Evolutionary conservation across 1,139 yeast genomes (phyloP).

Genomic region (Wickerhamomyces sp.): DNA sequence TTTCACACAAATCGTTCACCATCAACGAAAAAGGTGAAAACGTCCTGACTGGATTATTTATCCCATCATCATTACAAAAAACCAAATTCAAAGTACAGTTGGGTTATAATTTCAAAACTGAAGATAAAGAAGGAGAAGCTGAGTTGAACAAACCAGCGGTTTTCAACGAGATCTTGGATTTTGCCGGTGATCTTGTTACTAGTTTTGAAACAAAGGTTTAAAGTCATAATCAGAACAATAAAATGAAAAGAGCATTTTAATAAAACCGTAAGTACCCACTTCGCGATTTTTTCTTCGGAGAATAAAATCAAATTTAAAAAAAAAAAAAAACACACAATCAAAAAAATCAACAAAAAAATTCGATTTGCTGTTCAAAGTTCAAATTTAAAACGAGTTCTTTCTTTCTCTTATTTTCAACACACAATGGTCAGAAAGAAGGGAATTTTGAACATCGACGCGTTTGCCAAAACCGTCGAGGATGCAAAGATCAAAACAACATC

Average conservation of each 20-base stretch:
- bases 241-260: too few relatives aligned
- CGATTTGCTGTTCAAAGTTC: too few relatives aligned
- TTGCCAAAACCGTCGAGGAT: conserved; percentile 91
- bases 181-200: conserved; percentile 66
- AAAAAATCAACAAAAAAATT: too few relatives aligned
- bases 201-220: conserved; percentile 15
- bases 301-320: too few relatives aligned
- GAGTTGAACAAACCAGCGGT: conserved; percentile 71
- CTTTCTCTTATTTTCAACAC: too few relatives aligned
- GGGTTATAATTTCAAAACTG: conserved; percentile 71
- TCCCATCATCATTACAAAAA: conserved; percentile 55
- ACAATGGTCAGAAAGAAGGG: conserved; percentile 15
- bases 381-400: too few relatives aligned
- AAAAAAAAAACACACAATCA: too few relatives aligned
- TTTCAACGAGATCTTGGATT: conserved; percentile 61
- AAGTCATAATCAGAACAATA: too few relatives aligned
- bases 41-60: conserved; percentile 75
- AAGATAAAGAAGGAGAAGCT: conserved; percentile 48
- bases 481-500: conserved; percentile 82
- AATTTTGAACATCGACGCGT: conserved; percentile 75
- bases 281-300: too few relatives aligned
- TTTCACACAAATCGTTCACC: conserved; percentile 54
- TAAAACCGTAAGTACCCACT: too few relatives aligned
- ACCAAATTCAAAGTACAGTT: conserved; percentile 70
- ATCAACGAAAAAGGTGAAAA: conserved; percentile 47